A percentile compares a stretch with the other conserved stretches of the same genome.
phyloP scores from a whole-genome alignment of 352 stramenopile species.

The Thalassiosira livingstoniorum region DNA sequence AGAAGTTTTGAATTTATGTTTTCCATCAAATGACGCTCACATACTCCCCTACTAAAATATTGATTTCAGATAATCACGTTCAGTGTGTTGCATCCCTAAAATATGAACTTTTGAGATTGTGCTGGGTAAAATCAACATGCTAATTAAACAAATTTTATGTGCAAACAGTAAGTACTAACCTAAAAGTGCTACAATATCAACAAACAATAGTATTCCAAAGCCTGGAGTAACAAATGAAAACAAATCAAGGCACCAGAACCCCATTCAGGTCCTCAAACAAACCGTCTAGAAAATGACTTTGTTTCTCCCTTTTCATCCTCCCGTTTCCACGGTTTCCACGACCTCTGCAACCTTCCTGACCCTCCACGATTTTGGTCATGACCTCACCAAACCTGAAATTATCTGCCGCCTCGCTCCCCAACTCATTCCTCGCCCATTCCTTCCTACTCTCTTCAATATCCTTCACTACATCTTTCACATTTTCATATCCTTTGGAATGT shows the following conservation, averaged over 20 bases:
- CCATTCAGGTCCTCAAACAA: constrained; percentile 48
- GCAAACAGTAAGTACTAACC: too few relatives aligned
- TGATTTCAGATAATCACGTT: too few relatives aligned
- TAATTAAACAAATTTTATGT: too few relatives aligned
- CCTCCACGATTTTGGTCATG: constrained; percentile 2
- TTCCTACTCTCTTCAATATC: constrained; percentile 49
- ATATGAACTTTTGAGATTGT: too few relatives aligned
- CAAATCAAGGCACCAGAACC: constrained; percentile 42
- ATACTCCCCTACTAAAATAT: too few relatives aligned
- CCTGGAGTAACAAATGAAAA: too few relatives aligned
- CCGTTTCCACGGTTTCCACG: constrained; percentile 33
- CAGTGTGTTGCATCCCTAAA: too few relatives aligned
- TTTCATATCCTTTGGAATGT: constrained; percentile 49
- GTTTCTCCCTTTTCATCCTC: constrained; percentile 21
- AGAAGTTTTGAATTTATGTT: too few relatives aligned
- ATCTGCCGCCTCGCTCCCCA: constrained; percentile 28
- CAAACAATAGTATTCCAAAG: too few relatives aligned
- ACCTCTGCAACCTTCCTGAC: constrained; percentile 18
- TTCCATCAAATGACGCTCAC: too few relatives aligned
- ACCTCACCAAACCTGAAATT: constrained; percentile 51
- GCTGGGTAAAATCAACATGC: too few relatives aligned
- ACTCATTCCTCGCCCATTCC: constrained; percentile 32
- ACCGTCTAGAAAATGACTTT: constrained; percentile 20
- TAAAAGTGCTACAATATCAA: too few relatives aligned
- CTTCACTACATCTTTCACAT: constrained; percentile 37